phyloP scores from a whole-genome alignment of 73 alveolate species.

The Diophrys appendiculata region DNA sequence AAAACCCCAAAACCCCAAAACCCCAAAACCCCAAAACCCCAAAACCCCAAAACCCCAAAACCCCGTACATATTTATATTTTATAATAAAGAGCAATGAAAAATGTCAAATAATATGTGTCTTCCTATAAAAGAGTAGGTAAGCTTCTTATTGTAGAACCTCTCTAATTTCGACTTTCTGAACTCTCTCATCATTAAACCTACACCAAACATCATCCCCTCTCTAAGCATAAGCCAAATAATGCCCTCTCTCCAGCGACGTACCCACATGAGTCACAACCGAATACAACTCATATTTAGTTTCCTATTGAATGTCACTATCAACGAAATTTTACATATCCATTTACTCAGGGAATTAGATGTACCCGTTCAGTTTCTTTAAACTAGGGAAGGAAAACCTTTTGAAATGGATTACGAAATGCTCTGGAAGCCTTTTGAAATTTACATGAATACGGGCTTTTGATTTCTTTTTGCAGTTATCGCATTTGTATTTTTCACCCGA shows the following conservation, averaged over 20 bases:
- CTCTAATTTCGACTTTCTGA: constrained; percentile 17
- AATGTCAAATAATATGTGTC: background rate
- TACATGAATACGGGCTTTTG: constrained; percentile 40
- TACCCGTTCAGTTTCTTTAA: constrained; percentile 43
- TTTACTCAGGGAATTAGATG: constrained; percentile 1
- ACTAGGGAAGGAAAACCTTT: constrained; percentile 51
- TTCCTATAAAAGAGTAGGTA: constrained; percentile 45
- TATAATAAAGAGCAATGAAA: too few relatives aligned
- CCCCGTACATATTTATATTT: too few relatives aligned
- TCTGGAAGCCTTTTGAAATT: constrained; percentile 39
- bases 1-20: too few relatives aligned
- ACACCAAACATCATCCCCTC: constrained; percentile 28
- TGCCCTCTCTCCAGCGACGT: constrained; percentile 40
- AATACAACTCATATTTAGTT: too few relatives aligned
- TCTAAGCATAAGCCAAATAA: constrained; percentile 30
- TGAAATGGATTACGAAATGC: constrained; percentile 41
- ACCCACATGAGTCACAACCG: background rate
- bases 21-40: too few relatives aligned
- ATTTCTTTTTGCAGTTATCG: constrained; percentile 37
- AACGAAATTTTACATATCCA: constrained; percentile 27
- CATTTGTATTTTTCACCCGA: constrained; percentile 37
- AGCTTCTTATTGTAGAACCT: constrained; percentile 39
- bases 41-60: too few relatives aligned
- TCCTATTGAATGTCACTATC: background rate
- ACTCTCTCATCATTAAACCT: constrained; percentile 45